These are phyloP conservation scores for Fraxinus xanthoxyloides DNA, from an alignment of 305 asterid species.

Conservation along the genomic window DNA sequence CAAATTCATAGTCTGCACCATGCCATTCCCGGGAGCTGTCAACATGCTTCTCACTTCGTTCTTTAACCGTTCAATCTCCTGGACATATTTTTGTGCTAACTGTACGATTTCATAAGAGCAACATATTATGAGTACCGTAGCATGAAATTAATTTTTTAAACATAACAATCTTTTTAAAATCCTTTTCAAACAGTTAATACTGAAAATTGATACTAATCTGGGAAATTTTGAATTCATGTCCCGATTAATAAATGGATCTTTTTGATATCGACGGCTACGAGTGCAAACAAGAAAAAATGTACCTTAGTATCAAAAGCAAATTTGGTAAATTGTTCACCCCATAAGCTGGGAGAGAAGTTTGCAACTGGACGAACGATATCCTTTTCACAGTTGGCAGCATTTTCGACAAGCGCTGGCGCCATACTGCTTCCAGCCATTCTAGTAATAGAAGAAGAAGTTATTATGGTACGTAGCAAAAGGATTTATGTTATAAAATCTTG, in stretches of 20 bases:
- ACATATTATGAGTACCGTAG: not conserved
- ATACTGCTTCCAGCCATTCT: not conserved
- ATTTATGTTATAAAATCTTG: not conserved
- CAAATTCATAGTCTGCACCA: not conserved
- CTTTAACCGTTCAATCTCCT: not conserved
- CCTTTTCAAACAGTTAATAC: not conserved
- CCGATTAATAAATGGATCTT: not conserved
- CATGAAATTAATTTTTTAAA: not conserved
- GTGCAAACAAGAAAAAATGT: not conserved
- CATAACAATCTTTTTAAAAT: not conserved
- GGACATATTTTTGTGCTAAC: not conserved
- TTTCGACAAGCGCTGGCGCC: not conserved
- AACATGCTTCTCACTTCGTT: not conserved
- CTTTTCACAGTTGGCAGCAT: not conserved
- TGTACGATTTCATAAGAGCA: not conserved
- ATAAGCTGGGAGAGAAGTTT: conserved; percentile 1
- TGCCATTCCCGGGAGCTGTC: not conserved
- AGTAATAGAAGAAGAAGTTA: not conserved
- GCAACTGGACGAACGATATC: not conserved
- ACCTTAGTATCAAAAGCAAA: not conserved
- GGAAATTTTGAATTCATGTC: not conserved
- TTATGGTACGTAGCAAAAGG: not conserved
- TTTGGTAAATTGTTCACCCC: not conserved
- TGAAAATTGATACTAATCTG: not conserved
- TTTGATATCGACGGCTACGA: not conserved